Conservation (phyloP, 192 early-diverging fungal genomes). For the Mortierella claussenii region DNA sequence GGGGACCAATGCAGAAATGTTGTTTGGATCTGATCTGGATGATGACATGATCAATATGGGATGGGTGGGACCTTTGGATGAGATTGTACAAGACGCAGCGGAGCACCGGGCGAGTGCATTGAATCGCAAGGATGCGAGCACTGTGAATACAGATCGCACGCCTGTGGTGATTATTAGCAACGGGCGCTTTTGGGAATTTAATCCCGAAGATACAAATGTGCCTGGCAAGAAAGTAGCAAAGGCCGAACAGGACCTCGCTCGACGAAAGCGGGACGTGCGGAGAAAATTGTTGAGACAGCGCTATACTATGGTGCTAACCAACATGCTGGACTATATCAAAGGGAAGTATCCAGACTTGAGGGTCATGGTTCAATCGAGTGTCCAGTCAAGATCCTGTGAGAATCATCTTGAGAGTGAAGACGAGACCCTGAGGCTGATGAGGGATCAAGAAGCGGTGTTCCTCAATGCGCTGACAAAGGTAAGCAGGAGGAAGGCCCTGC, state of each 20-base stretch:
- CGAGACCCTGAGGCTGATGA: neutral
- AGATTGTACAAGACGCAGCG: constrained; percentile 13
- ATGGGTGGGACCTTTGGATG: constrained; percentile 20
- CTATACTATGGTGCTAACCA: constrained; percentile 36
- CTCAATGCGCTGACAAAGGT: constrained; percentile 48
- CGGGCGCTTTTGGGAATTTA: constrained; percentile 43
- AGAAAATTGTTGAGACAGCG: constrained; percentile 24
- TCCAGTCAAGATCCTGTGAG: constrained; percentile 13
- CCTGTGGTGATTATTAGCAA: constrained; percentile 38
- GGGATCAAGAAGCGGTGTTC: constrained; percentile 38
- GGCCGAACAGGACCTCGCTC: constrained; percentile 12
- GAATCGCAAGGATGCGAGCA: neutral
- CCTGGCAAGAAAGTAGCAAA: constrained; percentile 7
- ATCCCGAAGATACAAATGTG: constrained; percentile 15
- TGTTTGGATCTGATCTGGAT: constrained; percentile 42
- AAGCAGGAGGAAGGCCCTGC: neutral
- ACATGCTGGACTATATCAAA: constrained; percentile 37
- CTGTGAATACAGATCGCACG: constrained; percentile 5
- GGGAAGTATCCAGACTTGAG: constrained; percentile 20
- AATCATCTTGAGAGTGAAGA: neutral
- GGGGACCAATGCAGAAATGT: constrained; percentile 8
- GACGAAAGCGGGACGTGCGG: constrained; percentile 11
- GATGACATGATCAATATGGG: constrained; percentile 45
- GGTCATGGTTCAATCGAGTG: constrained; percentile 45
- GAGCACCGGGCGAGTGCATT: neutral